A percentile compares a stretch with the other conserved stretches of the same genome.
Conservation (phyloP, 139 green algal species). For the Micromonas pusilla region DNA sequence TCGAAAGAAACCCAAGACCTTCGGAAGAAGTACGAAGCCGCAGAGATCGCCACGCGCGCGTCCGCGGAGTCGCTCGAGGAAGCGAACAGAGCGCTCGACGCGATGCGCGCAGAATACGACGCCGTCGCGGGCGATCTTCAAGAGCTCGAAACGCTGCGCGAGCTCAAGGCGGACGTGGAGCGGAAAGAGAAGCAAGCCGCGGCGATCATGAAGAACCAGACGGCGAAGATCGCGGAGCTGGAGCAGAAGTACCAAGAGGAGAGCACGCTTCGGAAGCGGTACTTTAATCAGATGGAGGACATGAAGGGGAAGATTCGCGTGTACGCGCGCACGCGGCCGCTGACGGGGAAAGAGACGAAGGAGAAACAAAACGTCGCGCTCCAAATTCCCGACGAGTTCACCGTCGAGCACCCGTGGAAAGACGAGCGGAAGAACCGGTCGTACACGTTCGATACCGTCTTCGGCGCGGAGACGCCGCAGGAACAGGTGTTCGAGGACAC, state of each 20-base stretch:
- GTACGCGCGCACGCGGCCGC: conserved; percentile 76
- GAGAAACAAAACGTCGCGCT: conserved; percentile 54
- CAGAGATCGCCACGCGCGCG: neutral
- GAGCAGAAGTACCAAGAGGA: conserved; percentile 87
- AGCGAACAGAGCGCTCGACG: conserved; percentile 28
- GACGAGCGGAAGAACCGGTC: conserved; percentile 80
- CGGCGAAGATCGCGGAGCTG: conserved; percentile 84
- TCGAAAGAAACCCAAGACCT: conserved; percentile 5
- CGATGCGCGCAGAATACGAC: neutral
- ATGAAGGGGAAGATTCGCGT: conserved; percentile 97
- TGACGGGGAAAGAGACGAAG: conserved; percentile 70
- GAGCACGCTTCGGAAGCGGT: conserved; percentile 60
- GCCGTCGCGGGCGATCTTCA: conserved; percentile 13
- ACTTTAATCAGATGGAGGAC: conserved; percentile 85
- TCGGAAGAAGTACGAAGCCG: conserved; percentile 17
- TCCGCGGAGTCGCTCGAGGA: conserved; percentile 23
- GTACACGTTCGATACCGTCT: conserved; percentile 86
- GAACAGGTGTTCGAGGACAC: conserved; percentile 94
- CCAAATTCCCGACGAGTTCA: conserved; percentile 54
- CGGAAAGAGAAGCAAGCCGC: conserved; percentile 68
- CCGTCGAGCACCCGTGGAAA: conserved; percentile 71
- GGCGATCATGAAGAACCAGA: conserved; percentile 71
- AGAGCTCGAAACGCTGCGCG: conserved; percentile 87
- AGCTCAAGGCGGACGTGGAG: conserved; percentile 84
- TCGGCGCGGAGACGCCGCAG: conserved; percentile 53